Conservation (phyloP, 1,284 basidiomycete genomes). For the Cutaneotrichosporon sp. region DNA sequence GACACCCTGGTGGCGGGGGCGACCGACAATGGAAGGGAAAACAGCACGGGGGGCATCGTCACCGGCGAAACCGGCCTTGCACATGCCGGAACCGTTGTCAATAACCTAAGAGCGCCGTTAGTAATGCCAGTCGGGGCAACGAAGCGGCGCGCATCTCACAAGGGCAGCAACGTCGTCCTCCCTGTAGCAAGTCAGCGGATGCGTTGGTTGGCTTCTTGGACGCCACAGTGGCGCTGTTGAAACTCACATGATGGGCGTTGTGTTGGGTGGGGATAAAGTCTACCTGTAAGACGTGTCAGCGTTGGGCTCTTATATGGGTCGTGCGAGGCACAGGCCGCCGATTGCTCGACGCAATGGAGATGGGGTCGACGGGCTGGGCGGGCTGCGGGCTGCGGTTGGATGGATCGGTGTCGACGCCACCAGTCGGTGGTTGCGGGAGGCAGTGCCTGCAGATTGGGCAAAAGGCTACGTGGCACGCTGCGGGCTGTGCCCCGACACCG, state of each 20-base stretch:
- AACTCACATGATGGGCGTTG: slow-evolving; percentile 6
- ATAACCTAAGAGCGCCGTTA: too few relatives aligned
- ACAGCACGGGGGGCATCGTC: slow-evolving; percentile 73
- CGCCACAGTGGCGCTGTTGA: background rate
- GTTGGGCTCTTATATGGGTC: background rate
- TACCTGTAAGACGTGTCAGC: slow-evolving; percentile 5
- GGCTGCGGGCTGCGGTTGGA: background rate
- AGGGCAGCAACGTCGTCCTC: slow-evolving; percentile 48
- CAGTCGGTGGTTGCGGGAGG: background rate
- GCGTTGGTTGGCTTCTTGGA: background rate
- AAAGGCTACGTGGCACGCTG: slow-evolving; percentile 1
- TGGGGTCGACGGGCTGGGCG: background rate
- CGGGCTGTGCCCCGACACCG: background rate
- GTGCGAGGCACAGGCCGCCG: background rate
- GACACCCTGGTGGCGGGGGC: slow-evolving; percentile 86
- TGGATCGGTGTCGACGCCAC: background rate
- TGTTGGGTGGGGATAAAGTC: slow-evolving; percentile 3
- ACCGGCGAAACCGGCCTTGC: slow-evolving; percentile 82
- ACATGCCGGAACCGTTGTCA: slow-evolving; percentile 85
- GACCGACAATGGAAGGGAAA: slow-evolving; percentile 82
- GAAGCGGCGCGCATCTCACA: too few relatives aligned
- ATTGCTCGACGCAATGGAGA: background rate
- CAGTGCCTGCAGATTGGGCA: background rate
- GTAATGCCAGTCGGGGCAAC: too few relatives aligned
- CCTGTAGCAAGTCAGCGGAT: slow-evolving; percentile 23